A percentile compares a stretch with the other conserved stretches of the same genome.
Conservation (phyloP, 164 flowering plant genomes). For the Magnolia kwangsiensis region DNA sequence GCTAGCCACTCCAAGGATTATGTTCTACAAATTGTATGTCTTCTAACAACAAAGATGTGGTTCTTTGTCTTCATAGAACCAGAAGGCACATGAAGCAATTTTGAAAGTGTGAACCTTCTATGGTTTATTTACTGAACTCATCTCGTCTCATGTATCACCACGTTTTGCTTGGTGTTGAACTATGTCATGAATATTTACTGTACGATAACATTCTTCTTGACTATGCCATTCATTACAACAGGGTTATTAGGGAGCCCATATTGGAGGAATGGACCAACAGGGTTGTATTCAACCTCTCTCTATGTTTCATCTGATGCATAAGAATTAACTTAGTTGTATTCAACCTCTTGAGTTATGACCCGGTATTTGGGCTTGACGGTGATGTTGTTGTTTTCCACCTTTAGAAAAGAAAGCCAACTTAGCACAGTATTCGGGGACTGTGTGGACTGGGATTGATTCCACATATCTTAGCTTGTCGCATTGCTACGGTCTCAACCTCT, state of each 20-base stretch:
- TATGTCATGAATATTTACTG: not conserved
- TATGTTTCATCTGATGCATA: too few species aligned
- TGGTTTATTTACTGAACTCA: constrained; percentile 46
- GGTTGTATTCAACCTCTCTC: too few species aligned
- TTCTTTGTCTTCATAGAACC: constrained; percentile 47
- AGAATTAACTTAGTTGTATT: too few species aligned
- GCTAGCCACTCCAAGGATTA: too few species aligned
- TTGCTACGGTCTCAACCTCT: too few species aligned
- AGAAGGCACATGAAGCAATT: constrained; percentile 91
- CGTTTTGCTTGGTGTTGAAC: not conserved
- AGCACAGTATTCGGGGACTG: too few species aligned
- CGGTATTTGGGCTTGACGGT: too few species aligned
- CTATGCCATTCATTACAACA: constrained; percentile 21
- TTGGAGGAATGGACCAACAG: constrained; percentile 73
- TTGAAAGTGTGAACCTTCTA: constrained; percentile 65
- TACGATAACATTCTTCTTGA: not conserved
- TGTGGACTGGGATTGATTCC: too few species aligned
- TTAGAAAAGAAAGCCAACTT: too few species aligned
- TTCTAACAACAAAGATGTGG: not conserved
- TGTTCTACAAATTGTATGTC: not conserved
- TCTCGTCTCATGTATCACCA: not conserved
- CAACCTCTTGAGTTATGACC: too few species aligned
- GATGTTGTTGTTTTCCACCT: too few species aligned
- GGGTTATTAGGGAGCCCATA: constrained; percentile 50
- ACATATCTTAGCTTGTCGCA: too few species aligned